phyloP scores from a whole-genome alignment of 2,329 filamentous ascomycete genomes.

The Arthrobotrys conoides region DNA sequence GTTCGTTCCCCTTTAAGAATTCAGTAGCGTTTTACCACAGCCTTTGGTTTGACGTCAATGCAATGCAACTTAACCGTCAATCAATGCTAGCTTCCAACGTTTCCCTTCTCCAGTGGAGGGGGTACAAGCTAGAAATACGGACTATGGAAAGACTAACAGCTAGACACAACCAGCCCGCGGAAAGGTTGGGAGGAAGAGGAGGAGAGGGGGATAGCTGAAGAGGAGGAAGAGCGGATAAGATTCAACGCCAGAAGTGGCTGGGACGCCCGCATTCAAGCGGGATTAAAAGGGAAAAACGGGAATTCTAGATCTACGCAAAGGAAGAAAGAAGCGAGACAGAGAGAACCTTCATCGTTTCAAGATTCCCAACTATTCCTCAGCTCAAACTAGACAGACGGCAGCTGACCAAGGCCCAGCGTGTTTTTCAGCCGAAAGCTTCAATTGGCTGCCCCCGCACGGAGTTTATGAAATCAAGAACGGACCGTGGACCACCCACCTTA shows the following conservation, averaged over 20 bases:
- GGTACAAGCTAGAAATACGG: conserved; percentile 13
- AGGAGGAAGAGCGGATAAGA: conserved; percentile 14
- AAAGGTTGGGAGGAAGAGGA: not conserved
- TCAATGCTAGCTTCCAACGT: not conserved
- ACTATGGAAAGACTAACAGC: conserved; percentile 20
- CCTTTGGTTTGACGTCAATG: conserved; percentile 7
- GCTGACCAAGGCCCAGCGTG: not conserved
- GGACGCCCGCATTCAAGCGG: conserved; percentile 18
- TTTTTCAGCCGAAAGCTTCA: conserved; percentile 29
- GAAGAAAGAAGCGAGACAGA: not conserved
- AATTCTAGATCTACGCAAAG: not conserved
- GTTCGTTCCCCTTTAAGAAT: conserved; percentile 6
- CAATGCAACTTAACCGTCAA: not conserved
- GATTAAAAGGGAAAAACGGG: not conserved
- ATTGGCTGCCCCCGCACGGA: conserved; percentile 48
- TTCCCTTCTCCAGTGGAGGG: not conserved
- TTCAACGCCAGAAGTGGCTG: conserved; percentile 35
- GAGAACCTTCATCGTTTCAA: not conserved
- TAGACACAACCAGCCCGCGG: conserved; percentile 8
- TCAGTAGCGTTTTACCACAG: not conserved
- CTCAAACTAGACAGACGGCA: not conserved
- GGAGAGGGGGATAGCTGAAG: not conserved
- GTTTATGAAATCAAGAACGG: conserved; percentile 39
- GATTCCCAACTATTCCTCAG: conserved; percentile 14
- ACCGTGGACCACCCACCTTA: too few species aligned